phyloP scores from a whole-genome alignment of 768 basidiomycete genomes.

The Tubosaeta sp. region DNA sequence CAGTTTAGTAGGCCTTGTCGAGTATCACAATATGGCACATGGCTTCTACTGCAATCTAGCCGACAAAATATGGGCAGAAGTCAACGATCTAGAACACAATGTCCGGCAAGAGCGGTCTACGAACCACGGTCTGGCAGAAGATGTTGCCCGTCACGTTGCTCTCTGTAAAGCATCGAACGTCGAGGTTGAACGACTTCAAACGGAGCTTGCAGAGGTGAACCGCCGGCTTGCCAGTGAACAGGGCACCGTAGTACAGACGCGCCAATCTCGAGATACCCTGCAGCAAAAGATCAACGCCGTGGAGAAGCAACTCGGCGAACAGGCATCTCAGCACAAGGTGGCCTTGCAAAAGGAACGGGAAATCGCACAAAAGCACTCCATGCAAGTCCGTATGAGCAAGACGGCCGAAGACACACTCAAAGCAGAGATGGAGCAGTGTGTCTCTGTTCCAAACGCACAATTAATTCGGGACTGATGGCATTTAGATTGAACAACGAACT shows the following conservation, averaged over 20 bases:
- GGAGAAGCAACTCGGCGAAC: slow-evolving; percentile 29
- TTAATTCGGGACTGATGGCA: slow-evolving; percentile 1
- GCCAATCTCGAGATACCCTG: slow-evolving; percentile 21
- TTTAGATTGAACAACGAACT: slow-evolving; percentile 48
- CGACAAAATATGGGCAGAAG: slow-evolving; percentile 30
- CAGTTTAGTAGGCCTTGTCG: slow-evolving; percentile 8
- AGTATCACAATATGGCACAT: slow-evolving; percentile 21
- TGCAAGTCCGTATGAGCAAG: slow-evolving; percentile 50
- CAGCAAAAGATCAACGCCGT: slow-evolving; percentile 24
- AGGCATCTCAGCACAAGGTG: slow-evolving; percentile 32
- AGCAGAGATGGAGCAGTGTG: slow-evolving; percentile 66
- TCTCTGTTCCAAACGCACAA: slow-evolving; percentile 5
- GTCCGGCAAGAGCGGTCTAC: slow-evolving; percentile 14
- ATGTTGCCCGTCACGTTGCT: slow-evolving; percentile 39
- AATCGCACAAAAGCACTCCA: slow-evolving; percentile 42
- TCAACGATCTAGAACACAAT: slow-evolving; percentile 6
- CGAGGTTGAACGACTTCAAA: slow-evolving; percentile 38
- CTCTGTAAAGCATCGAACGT: slow-evolving; percentile 40
- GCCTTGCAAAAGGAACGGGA: slow-evolving; percentile 46
- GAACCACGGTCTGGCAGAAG: slow-evolving; percentile 22
- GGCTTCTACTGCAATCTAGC: slow-evolving; percentile 36
- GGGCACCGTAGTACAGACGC: slow-evolving; percentile 13
- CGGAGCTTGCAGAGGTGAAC: slow-evolving; percentile 31
- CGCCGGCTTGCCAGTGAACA: slow-evolving; percentile 20
- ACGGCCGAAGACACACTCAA: slow-evolving; percentile 66